Evolutionary conservation across 768 basidiomycete genomes (phyloP).

Genomic region (Sistotremastrum suecicum): DNA sequence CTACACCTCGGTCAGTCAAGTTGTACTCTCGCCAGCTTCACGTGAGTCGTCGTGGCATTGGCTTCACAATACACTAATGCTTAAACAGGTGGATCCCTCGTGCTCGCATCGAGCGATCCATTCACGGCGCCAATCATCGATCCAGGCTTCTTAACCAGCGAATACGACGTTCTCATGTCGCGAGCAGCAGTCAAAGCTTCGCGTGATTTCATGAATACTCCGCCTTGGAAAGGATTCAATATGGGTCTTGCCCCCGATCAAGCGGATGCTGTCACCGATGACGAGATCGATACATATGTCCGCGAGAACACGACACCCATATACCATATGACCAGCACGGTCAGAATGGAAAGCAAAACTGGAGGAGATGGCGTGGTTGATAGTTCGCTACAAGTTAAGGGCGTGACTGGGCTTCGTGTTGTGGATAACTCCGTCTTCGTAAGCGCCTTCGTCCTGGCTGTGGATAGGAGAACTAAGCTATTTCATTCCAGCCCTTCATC

Average conservation of each 20-base stretch:
- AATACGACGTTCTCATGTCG: conserved; percentile 16
- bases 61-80: neutral
- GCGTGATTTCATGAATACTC: conserved; percentile 2
- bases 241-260: conserved; percentile 2
- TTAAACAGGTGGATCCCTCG: conserved; percentile 12
- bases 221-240: conserved; percentile 6
- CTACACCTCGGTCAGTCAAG: conserved; percentile 16
- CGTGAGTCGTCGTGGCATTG: conserved; percentile 13
- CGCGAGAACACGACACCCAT: conserved; percentile 3
- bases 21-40: conserved; percentile 20
- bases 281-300: conserved; percentile 3
- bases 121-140: conserved; percentile 14
- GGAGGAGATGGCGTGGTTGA: conserved; percentile 8
- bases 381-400: conserved; percentile 22
- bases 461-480: neutral
- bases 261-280: conserved; percentile 6
- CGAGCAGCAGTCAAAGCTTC: conserved; percentile 6
- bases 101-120: conserved; percentile 9
- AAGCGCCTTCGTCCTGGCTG: conserved; percentile 5
- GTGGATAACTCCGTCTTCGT: conserved; percentile 27
- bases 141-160: conserved; percentile 10
- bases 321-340: conserved; percentile 8
- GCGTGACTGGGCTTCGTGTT: conserved; percentile 22
- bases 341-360: conserved; percentile 5
- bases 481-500: conserved; percentile 12